Base-by-base conservation (phyloP, 257 asterid species). In the Haberlea rhodopensis region DNA sequence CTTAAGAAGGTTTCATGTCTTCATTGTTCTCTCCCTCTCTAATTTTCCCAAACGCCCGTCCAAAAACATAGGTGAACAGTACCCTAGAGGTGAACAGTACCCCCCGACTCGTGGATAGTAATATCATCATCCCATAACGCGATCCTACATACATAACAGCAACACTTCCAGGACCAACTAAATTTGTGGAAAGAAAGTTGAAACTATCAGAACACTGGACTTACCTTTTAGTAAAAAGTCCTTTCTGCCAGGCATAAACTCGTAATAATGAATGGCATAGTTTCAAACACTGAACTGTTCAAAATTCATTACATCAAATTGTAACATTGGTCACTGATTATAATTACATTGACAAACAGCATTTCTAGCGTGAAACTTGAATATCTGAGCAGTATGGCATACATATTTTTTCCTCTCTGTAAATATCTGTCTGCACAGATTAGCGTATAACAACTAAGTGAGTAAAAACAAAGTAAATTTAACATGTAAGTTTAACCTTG, bases 241-340 rank as follows among this genome's bases (percentile, higher is more conserved):
- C 75, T 75, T 65, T 75, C 83, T 73, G 68, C 62, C 18, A 68
- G 53, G 65, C 64, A 48, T 53, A 56, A 72, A 57, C 40, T 34
- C 76, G 62, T 79, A 82, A 75, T 82, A 79, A 70, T 82, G 85
- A 51, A 51, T 0, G 85, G 88, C 53, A 77, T 79, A 11, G 85
- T 82, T 72, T 77, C 85, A 18, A 79, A 77, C 68, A 76, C 79
- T 81, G 77, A 82, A 63, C 83, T 79, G 81, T 55, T 61, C 70
- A 64, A 22, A 45, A 1, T 26, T 53, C 61, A 66, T 34, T 19
- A 43, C n/a, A 66, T 15, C 55, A 71, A n/a, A 18, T 53, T 70
- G 59, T 19, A 13, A 8, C 53, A 60, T 49, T 48, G 24, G 19
- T 20, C 32, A 11, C 20, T 20, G 31, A n/a, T 23, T 7, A 61